phyloP scores from a whole-genome alignment of 345 rosid genomes.

The Rubroshorea leprosula region DNA sequence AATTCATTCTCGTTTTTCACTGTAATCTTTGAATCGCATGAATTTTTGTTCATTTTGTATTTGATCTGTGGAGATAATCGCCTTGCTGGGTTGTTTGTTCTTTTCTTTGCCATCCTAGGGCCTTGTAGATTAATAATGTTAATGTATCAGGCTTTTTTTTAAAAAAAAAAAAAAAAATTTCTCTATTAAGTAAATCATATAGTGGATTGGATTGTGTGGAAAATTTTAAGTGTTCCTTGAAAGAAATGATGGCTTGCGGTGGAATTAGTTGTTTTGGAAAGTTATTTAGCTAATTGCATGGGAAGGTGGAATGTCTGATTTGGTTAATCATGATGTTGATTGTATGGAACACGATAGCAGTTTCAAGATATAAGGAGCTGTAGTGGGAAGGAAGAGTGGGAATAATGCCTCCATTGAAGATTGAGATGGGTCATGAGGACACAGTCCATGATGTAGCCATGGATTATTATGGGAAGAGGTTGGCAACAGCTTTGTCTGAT shows the following conservation, averaged over 20 bases:
- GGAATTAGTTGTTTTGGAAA: background rate
- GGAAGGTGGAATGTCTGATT: background rate
- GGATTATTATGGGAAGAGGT: conserved; percentile 64
- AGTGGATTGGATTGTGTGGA: background rate
- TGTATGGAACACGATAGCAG: background rate
- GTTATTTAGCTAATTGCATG: background rate
- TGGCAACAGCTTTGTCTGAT: conserved; percentile 61
- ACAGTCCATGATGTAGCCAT: conserved; percentile 50
- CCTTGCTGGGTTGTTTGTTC: background rate
- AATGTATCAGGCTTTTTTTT: no score
- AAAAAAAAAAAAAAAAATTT: no score
- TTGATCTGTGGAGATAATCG: background rate
- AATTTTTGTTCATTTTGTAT: background rate
- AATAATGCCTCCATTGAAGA: conserved; percentile 51
- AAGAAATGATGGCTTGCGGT: background rate
- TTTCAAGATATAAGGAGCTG: conserved; percentile 11
- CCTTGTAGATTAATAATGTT: no score
- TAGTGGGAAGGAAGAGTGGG: background rate
- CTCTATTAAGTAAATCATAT: no score
- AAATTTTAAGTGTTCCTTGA: no score
- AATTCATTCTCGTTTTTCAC: background rate
- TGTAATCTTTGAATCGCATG: no score
- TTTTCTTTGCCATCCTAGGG: no score
- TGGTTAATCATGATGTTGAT: background rate
- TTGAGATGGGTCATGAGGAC: conserved; percentile 57